Percentiles rank a stretch among this genome's conserved stretches.
Conservation (phyloP, 2,329 filamentous ascomycete species). For the Aspergillus sp. region DNA sequence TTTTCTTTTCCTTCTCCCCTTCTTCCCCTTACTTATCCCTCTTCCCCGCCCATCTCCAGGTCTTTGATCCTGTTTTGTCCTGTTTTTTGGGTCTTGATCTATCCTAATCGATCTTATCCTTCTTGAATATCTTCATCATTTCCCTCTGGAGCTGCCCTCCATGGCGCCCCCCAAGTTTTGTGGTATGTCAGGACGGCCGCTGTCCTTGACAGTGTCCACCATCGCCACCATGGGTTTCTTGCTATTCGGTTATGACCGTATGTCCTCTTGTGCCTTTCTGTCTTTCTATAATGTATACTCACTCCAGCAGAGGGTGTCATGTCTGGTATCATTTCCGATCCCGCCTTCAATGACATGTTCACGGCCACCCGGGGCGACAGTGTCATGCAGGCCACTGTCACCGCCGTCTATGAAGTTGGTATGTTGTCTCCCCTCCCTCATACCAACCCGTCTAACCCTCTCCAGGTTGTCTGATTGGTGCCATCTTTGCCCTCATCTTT, state of each 20-base stretch:
- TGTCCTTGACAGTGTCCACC: slow-evolving; percentile 1
- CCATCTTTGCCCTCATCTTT: neutral
- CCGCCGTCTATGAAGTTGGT: slow-evolving; percentile 1
- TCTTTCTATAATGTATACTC: too few species aligned
- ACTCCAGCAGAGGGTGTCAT: neutral
- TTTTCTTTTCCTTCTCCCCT: neutral
- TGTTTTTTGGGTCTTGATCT: too few species aligned
- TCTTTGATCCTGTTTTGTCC: too few species aligned
- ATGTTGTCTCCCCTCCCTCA: neutral
- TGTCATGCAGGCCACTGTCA: slow-evolving; percentile 1
- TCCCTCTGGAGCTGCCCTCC: neutral
- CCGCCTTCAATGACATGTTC: neutral
- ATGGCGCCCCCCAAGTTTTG: neutral
- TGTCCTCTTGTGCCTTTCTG: neutral
- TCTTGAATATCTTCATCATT: neutral
- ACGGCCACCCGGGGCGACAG: neutral
- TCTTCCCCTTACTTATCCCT: neutral
- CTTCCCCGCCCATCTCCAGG: neutral
- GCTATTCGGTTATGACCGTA: slow-evolving; percentile 6
- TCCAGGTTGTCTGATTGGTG: neutral
- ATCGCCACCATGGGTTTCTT: slow-evolving; percentile 7
- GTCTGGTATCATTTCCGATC: slow-evolving; percentile 1
- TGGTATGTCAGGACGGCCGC: neutral
- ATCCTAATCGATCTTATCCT: too few species aligned
- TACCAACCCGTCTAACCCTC: too few species aligned